These are phyloP conservation scores for Pinus albicaulis DNA, from an alignment of 75 land plant genomes.

Conservation along the genomic window DNA sequence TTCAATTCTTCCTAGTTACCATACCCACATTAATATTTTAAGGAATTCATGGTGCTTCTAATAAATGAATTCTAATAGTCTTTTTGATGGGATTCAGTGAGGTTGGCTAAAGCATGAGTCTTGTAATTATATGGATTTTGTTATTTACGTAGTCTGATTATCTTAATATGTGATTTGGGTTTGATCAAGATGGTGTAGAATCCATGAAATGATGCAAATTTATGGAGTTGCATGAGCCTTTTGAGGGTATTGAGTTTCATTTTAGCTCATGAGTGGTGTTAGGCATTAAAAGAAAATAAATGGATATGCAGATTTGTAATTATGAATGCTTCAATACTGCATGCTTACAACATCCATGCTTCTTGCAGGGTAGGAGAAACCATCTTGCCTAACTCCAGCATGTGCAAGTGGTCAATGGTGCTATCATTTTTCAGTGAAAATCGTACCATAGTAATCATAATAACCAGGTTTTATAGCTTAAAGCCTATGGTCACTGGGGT, in stretches of 20 bases:
- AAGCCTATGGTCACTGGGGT: not conserved
- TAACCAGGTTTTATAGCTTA: conserved; percentile 2
- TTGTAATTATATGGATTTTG: too few species aligned
- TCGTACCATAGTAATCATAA: conserved; percentile 1
- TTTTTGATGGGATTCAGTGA: not conserved
- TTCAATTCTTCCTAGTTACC: too few species aligned
- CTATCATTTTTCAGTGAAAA: not conserved
- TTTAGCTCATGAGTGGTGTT: not conserved
- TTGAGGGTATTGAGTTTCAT: not conserved
- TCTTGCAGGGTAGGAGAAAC: conserved; percentile 6
- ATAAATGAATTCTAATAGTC: not conserved
- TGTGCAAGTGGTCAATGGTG: not conserved
- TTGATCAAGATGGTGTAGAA: too few species aligned
- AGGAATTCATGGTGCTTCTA: not conserved
- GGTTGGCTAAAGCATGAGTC: not conserved
- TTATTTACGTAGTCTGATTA: too few species aligned
- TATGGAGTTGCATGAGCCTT: too few species aligned
- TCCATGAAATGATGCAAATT: too few species aligned
- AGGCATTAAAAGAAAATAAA: not conserved
- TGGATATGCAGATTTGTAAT: not conserved
- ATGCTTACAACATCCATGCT: not conserved
- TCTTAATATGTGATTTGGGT: too few species aligned
- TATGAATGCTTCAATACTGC: not conserved
- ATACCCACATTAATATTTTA: too few species aligned
- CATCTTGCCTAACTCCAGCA: not conserved